A percentile compares a stretch with the other conserved stretches of the same genome.
phyloP scores from a whole-genome alignment of 2,329 filamentous ascomycete genomes.

The Stenocarpella maydis region DNA sequence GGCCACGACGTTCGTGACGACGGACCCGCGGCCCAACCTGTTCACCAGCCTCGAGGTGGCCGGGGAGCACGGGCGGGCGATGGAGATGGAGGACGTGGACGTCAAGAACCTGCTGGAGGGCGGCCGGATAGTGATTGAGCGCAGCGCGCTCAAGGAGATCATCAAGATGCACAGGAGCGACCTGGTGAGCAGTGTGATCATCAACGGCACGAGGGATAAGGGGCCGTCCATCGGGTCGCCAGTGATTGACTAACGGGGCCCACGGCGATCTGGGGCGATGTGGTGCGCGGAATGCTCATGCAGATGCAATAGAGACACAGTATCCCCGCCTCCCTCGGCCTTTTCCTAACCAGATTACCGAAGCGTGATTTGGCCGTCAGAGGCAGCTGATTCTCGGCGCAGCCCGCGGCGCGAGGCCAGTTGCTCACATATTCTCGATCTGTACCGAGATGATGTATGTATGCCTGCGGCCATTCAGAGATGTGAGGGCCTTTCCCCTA shows the following conservation, averaged over 20 bases:
- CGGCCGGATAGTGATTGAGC: conserved; percentile 86
- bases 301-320: not conserved
- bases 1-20: conserved; percentile 79
- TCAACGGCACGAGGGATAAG: conserved; percentile 49
- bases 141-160: conserved; percentile 78
- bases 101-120: conserved; percentile 93
- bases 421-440: not conserved
- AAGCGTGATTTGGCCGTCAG: not conserved
- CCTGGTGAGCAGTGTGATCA: conserved; percentile 57
- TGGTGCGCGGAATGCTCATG: not conserved
- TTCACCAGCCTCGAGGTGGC: conserved; percentile 71
- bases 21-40: conserved; percentile 66
- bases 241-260: conserved; percentile 40
- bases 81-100: conserved; percentile 82
- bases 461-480: not conserved
- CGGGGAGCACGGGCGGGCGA: conserved; percentile 72
- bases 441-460: no score
- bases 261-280: not conserved
- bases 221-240: conserved; percentile 50
- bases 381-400: not conserved
- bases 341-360: not conserved
- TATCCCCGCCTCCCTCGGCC: not conserved
- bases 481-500: not conserved
- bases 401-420: not conserved
- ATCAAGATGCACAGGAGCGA: conserved; percentile 77